These are phyloP conservation scores for Fusarium sterilihyphosum DNA, from an alignment of 2,329 filamentous ascomycete genomes.

Conservation along the genomic window DNA sequence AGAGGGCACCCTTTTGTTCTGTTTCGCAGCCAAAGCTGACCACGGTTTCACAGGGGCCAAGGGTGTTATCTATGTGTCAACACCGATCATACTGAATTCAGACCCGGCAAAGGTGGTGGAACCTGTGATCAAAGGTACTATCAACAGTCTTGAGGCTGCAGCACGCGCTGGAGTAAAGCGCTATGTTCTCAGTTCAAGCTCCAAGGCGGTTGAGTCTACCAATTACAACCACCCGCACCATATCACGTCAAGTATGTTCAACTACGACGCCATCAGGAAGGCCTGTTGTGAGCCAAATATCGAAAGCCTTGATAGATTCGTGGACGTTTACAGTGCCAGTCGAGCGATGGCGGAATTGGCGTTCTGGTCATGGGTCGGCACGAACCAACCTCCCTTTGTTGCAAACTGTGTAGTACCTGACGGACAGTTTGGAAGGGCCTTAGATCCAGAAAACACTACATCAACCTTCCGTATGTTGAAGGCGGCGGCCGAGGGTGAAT, in stretches of 20 bases:
- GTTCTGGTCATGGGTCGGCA: neutral
- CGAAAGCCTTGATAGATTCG: neutral
- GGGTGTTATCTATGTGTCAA: neutral
- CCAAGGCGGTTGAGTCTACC: neutral
- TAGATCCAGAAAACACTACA: neutral
- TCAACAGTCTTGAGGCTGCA: neutral
- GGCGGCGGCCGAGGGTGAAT: neutral
- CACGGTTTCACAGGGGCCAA: neutral
- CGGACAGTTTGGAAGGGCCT: neutral
- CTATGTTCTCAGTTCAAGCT: neutral
- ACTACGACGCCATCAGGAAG: neutral
- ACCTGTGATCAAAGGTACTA: neutral
- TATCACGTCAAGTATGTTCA: neutral
- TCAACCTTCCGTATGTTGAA: neutral
- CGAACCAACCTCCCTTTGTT: neutral
- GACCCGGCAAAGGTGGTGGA: neutral
- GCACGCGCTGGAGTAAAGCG: neutral
- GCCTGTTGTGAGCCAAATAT: neutral
- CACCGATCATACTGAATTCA: neutral
- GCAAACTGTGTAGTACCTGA: neutral
- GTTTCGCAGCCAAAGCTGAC: neutral
- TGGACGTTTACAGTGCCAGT: neutral
- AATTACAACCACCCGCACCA: neutral
- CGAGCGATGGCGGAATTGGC: neutral
- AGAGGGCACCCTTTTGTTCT: too few relatives aligned